phyloP scores from a whole-genome alignment of 1,284 basidiomycete species.

The Sanghuangporus sanghuang region DNA sequence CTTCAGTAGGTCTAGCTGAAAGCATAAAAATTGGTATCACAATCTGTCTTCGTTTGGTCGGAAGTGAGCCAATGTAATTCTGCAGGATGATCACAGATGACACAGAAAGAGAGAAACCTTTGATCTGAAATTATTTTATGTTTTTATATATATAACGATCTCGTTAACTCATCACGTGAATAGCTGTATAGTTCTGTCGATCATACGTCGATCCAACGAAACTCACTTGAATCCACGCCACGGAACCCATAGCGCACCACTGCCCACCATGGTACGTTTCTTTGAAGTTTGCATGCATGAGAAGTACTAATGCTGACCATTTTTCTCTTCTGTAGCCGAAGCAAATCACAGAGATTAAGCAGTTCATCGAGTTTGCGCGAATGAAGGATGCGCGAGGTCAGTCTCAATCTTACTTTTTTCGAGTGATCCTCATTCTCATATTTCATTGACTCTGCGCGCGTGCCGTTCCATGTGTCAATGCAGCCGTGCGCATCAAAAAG shows the following conservation, averaged over 20 bases:
- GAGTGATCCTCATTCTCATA: not conserved
- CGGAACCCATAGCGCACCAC: not conserved
- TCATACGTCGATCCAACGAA: not conserved
- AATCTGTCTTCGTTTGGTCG: too few relatives aligned
- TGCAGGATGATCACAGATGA: too few relatives aligned
- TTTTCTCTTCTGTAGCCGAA: slow-evolving; percentile 65
- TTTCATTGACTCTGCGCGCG: not conserved
- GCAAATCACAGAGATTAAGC: slow-evolving; percentile 98
- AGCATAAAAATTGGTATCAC: too few relatives aligned
- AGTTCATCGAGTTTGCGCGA: slow-evolving; percentile 95
- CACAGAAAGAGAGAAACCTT: too few relatives aligned
- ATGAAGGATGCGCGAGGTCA: slow-evolving; percentile 81
- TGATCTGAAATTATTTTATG: not conserved
- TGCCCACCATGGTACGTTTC: not conserved
- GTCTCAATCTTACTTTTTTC: slow-evolving; percentile 22
- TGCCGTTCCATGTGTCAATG: slow-evolving; percentile 6
- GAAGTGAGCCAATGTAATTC: too few relatives aligned
- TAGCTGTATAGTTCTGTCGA: not conserved
- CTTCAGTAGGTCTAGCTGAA: too few relatives aligned
- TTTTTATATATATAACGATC: too few relatives aligned
- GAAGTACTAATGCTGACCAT: not conserved
- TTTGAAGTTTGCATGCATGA: not conserved
- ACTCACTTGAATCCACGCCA: not conserved
- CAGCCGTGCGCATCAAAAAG: slow-evolving; percentile 97
- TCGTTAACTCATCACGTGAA: not conserved